Evolutionary conservation across 202 grass and related monocot species (phyloP), one percentile per base, ranked within the genome.

Genomic region (Elaeis oleifera): DNA sequence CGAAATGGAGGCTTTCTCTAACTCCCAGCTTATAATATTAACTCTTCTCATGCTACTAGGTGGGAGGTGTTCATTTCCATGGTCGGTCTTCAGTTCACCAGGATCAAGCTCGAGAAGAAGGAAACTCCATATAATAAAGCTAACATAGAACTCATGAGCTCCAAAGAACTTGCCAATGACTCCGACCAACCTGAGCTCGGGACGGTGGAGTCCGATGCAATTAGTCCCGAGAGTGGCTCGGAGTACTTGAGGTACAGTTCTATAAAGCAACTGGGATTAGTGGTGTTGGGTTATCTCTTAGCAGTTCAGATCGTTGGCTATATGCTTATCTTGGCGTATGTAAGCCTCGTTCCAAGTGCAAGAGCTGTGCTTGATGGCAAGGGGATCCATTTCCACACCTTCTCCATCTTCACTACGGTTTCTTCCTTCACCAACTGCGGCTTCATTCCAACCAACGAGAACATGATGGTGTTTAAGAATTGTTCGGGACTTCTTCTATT

Each of bases 11-110:
- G 44, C 59, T 29, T 84, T 95, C 70, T 90, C 85, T 13, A 84
- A 86, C 83, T 29, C 72, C 16, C 90, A 95, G 74, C 85, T 95
- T 27, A 23, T 79, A 0, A 22, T 86, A 26, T 4, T 95, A 1
- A 79, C 80, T 16, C 39, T 87, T 71, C 81, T 90, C 1, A 95
- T 95, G 90, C 67, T 87, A 23, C 57, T 76, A 0, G 90, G 90
- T 0, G 83, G 85, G 90, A 95, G 74, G 83, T 95, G 3, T 95
- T 95, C 59, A 81, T 74, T 0, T 90, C 83, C 65, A 79, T 90
- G 68, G 71, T 95, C 61, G 63, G 80, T 53, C 68, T 95, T 5
- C 68, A 75, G 39, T 82, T 87, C 60, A 71, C 64, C 18, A 77
- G 23, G 48, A 26, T 56, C 60, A 86, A 64, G 72, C 52, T 57